Base-by-base conservation (phyloP, 2,329 filamentous ascomycete genomes). In the Dothidotthia symphoricarpi region DNA sequence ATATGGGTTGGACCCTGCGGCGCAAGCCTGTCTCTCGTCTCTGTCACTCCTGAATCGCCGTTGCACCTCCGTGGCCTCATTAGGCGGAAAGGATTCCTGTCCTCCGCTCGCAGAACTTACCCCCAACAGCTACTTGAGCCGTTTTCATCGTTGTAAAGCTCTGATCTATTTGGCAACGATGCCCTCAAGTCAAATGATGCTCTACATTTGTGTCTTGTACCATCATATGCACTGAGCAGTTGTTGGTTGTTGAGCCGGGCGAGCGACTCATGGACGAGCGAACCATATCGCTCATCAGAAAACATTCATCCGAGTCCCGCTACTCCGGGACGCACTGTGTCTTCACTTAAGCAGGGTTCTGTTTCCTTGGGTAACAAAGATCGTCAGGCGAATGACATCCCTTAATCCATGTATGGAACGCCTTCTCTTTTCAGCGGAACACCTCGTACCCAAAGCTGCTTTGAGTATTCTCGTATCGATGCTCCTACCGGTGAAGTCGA, bases 1-100 rank as follows among this genome's bases (percentile, higher is more conserved):
- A 34, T 41, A 48, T 46, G 37, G 44, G 30, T 38, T 47, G 53
- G 54, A 54, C 57, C 55, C 57, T 58, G 54, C 51, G 33, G 39
- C 44, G 36, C 39, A 24, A 29, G 36, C 45, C 31, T 56, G 46
- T 34, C 31, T 32, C 49, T 41, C 34, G 35, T 28, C 34, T 29
- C 31, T 33, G 25, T 31, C 19, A 17, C 31, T 32, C 31, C 32
- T 19, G 22, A 26, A 30, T 26, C 19, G 36, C 39, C 38, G 36
- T 39, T 39, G 40, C 34, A 28, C 25, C 39, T 39, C 39, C 28
- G 41, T 33, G 38, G 27, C 34, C 31, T 22, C 32, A 31, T 32
- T 24, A 32, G 32, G 31, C 42, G 29, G 34, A 29, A 30, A 14
- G 24, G 27, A 31, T 36, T 13, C n/a, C 26, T 17, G 29, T n/a